Evolutionary conservation across 805 yeast genomes (phyloP).

Genomic region (Danielia oregonensis): DNA sequence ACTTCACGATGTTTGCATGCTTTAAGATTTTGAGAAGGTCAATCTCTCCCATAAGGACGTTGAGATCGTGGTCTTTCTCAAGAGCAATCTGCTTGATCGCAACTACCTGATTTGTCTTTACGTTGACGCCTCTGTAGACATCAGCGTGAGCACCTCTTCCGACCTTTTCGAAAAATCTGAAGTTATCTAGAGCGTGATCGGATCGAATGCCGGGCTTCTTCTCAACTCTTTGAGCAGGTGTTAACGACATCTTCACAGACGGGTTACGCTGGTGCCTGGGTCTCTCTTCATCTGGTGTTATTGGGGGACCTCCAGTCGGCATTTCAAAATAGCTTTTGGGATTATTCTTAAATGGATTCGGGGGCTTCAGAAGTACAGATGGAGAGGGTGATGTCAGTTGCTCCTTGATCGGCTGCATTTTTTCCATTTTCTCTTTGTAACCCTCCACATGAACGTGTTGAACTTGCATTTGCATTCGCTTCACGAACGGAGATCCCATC

Average conservation of each 20-base stretch:
- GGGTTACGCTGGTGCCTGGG: neutral
- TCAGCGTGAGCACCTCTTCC: slow-evolving; percentile 93
- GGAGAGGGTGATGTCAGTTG: neutral
- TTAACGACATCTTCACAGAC: slow-evolving; percentile 35
- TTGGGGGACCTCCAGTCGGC: neutral
- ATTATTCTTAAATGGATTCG: no score
- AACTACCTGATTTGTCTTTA: slow-evolving; percentile 60
- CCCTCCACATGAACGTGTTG: slow-evolving; percentile 8
- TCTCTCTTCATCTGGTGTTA: neutral
- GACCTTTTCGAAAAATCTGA: slow-evolving; percentile 55
- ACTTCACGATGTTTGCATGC: slow-evolving; percentile 43
- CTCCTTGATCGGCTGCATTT: slow-evolving; percentile 3
- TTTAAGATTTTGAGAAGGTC: slow-evolving; percentile 59
- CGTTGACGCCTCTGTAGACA: slow-evolving; percentile 73
- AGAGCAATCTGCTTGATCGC: slow-evolving; percentile 79
- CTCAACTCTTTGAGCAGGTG: slow-evolving; percentile 52
- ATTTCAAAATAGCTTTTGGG: neutral
- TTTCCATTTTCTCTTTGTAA: slow-evolving; percentile 4
- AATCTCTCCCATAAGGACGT: slow-evolving; percentile 60
- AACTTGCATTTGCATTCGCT: slow-evolving; percentile 21
- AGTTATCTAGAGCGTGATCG: slow-evolving; percentile 44
- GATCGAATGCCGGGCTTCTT: slow-evolving; percentile 37
- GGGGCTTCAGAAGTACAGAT: no score
- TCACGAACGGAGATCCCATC: slow-evolving; percentile 26
- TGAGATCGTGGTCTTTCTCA: slow-evolving; percentile 43